phyloP scores from a whole-genome alignment of 2,329 filamentous ascomycete genomes.

The Cryphonectria radicalis region DNA sequence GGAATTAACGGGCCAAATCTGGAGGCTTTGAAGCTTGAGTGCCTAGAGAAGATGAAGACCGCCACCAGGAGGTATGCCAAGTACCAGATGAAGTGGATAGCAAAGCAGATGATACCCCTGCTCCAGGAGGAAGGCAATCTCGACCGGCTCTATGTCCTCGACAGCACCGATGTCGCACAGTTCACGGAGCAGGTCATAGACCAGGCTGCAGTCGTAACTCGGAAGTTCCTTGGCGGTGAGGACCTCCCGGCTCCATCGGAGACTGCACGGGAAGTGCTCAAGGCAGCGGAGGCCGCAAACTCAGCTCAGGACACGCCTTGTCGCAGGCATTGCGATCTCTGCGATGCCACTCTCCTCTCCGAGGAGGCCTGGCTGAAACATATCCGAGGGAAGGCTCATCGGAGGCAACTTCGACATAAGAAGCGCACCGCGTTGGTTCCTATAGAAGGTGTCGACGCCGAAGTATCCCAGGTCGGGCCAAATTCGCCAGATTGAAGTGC shows the following conservation, averaged over 20 bases:
- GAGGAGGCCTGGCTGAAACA: constrained; percentile 56
- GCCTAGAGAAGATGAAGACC: constrained; percentile 76
- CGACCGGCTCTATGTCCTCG: constrained; percentile 73
- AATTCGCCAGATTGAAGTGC: not conserved
- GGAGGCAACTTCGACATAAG: constrained; percentile 14
- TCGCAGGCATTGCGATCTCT: constrained; percentile 73
- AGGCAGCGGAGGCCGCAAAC: constrained; percentile 50
- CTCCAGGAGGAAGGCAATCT: constrained; percentile 60
- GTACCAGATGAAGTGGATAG: constrained; percentile 85
- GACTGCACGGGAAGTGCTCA: constrained; percentile 57
- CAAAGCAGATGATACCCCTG: constrained; percentile 76
- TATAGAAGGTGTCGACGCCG: constrained; percentile 1
- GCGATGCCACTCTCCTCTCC: constrained; percentile 65
- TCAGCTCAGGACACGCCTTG: constrained; percentile 58
- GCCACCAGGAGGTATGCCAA: constrained; percentile 88
- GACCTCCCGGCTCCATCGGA: constrained; percentile 57
- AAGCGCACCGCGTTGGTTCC: constrained; percentile 24
- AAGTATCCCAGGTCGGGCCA: not conserved
- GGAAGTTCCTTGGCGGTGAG: constrained; percentile 64
- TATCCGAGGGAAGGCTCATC: constrained; percentile 34
- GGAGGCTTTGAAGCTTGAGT: constrained; percentile 58
- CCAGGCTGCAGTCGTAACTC: constrained; percentile 66
- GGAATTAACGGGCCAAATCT: constrained; percentile 45
- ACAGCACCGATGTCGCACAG: constrained; percentile 70
- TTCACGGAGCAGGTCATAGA: constrained; percentile 69